phyloP scores from a whole-genome alignment of 768 basidiomycete species.

The Cystofilobasidium macerans region DNA sequence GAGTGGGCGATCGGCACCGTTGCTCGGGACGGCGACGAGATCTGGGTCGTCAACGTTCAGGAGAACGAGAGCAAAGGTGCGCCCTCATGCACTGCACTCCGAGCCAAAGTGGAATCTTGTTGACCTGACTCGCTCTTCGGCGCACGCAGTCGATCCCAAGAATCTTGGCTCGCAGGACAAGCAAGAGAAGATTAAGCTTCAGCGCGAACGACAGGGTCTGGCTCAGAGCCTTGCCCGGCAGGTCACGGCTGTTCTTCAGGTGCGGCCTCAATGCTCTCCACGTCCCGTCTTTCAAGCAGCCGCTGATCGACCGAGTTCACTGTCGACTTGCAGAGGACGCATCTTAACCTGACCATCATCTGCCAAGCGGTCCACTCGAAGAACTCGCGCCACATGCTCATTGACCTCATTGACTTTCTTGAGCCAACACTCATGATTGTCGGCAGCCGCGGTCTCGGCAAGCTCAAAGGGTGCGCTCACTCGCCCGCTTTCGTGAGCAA shows the following conservation, averaged over 20 bases:
- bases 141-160: conserved; percentile 48
- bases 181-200: conserved; percentile 65
- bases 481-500: conserved; percentile 9
- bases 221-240: conserved; percentile 82
- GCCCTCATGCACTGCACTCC: no score
- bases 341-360: conserved; percentile 67
- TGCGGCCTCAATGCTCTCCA: background rate
- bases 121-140: background rate
- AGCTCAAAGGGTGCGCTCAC: conserved; percentile 67
- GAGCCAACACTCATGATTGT: conserved; percentile 89
- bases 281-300: no score
- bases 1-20: conserved; percentile 99
- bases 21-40: conserved; percentile 82
- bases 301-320: no score
- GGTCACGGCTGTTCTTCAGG: conserved; percentile 46
- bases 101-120: no score
- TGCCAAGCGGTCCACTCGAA: conserved; percentile 99
- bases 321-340: conserved; percentile 52
- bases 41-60: conserved; percentile 70
- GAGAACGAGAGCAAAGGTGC: conserved; percentile 84
- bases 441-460: conserved; percentile 78
- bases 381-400: conserved; percentile 76
- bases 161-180: conserved; percentile 50
- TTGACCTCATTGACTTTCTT: conserved; percentile 72
- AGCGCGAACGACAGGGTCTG: conserved; percentile 89